Conservation (phyloP, 164 flowering plant genomes). For the Magnolia changhungtana region DNA sequence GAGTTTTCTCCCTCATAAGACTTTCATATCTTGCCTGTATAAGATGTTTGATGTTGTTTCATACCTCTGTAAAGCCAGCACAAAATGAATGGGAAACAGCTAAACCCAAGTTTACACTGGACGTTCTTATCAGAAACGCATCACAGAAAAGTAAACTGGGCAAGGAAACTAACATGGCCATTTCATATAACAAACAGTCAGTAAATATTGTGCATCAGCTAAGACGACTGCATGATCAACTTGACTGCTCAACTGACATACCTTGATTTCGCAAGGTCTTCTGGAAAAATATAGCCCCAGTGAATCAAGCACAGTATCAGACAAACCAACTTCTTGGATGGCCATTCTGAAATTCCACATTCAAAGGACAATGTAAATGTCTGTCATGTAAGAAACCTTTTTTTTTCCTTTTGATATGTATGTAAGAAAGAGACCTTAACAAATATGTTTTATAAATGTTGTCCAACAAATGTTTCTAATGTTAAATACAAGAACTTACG, state of each 20-base stretch:
- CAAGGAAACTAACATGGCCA: neutral
- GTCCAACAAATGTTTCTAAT: neutral
- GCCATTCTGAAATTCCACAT: slow-evolving; percentile 45
- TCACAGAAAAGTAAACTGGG: slow-evolving; percentile 11
- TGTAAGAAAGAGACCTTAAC: too few species aligned
- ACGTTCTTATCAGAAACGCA: slow-evolving; percentile 24
- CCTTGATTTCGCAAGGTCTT: slow-evolving; percentile 78
- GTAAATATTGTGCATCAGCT: neutral
- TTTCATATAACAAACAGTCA: neutral
- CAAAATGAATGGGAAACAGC: slow-evolving; percentile 74
- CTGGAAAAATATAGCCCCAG: slow-evolving; percentile 66
- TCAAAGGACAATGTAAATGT: neutral
- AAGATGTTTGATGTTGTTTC: slow-evolving; percentile 93
- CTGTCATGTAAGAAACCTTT: too few species aligned
- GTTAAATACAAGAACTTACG: neutral
- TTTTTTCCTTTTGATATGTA: too few species aligned
- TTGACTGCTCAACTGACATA: slow-evolving; percentile 21
- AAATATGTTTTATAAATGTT: neutral
- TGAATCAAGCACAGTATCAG: slow-evolving; percentile 66
- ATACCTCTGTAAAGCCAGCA: slow-evolving; percentile 88
- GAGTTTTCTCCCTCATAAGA: slow-evolving; percentile 42
- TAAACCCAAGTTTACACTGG: slow-evolving; percentile 57
- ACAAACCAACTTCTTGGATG: slow-evolving; percentile 62
- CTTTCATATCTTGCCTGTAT: slow-evolving; percentile 95
- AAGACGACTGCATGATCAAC: neutral